Conservation (phyloP, 345 rosid genomes). For the Moringa oleifera region DNA sequence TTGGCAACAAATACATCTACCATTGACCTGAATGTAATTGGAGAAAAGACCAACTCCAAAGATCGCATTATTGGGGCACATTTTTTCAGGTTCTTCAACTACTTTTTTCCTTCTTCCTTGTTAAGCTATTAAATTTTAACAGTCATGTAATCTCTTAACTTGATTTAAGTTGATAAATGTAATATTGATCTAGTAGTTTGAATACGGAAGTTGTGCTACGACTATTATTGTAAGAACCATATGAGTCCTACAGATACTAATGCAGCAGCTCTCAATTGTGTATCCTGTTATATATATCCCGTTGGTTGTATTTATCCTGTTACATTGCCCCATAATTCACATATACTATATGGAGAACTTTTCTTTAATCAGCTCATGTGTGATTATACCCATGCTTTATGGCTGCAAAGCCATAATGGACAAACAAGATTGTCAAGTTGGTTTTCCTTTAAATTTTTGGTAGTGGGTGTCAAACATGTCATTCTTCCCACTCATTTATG, state of each 20-base stretch:
- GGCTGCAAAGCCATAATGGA: no score
- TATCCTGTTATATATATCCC: neutral
- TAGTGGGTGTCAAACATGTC: neutral
- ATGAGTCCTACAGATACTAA: neutral
- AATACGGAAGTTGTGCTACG: neutral
- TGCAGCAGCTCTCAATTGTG: neutral
- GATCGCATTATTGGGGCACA: constrained; percentile 93
- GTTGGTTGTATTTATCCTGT: neutral
- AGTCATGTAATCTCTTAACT: neutral
- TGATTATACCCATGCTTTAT: neutral
- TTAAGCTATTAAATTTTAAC: neutral
- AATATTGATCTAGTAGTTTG: neutral
- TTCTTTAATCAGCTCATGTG: no score
- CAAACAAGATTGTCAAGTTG: no score
- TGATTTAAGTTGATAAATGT: neutral
- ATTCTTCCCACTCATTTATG: no score
- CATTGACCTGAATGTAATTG: constrained; percentile 68
- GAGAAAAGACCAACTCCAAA: constrained; percentile 69
- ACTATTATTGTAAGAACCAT: neutral
- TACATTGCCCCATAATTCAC: neutral
- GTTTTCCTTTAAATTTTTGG: neutral
- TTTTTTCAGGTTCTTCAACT: constrained; percentile 71
- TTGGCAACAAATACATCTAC: constrained; percentile 93
- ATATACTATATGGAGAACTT: neutral
- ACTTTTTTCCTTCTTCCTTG: neutral